Percentiles rank a stretch among this genome's conserved stretches.
These are phyloP conservation scores for Pseudopyricularia cyperi DNA, from an alignment of 2,329 filamentous ascomycete species.

Conservation along the genomic window DNA sequence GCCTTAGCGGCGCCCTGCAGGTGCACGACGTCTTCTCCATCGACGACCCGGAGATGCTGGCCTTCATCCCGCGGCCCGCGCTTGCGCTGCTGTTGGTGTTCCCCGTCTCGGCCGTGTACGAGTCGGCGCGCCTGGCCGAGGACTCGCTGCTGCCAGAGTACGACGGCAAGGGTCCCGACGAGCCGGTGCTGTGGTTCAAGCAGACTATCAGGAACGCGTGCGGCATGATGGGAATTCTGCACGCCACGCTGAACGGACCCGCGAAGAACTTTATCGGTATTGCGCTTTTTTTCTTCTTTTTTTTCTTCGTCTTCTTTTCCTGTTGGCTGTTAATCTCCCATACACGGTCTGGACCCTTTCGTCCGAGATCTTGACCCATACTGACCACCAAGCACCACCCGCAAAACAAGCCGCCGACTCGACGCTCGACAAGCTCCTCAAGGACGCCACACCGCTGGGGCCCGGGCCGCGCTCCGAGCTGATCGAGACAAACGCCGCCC, in stretches of 20 bases:
- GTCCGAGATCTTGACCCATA: no score
- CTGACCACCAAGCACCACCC: not conserved
- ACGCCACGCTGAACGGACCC: slow-evolving; percentile 67
- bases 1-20: slow-evolving; percentile 61
- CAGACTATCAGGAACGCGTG: slow-evolving; percentile 94
- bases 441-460: slow-evolving; percentile 54
- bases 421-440: slow-evolving; percentile 51
- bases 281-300: slow-evolving; percentile 10
- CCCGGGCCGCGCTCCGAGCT: slow-evolving; percentile 56
- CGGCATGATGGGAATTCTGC: slow-evolving; percentile 77
- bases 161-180: slow-evolving; percentile 47
- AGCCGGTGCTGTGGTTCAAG: slow-evolving; percentile 85
- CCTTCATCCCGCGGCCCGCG: slow-evolving; percentile 78
- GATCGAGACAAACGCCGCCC: slow-evolving; percentile 60
- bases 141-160: slow-evolving; percentile 55
- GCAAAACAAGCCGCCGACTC: slow-evolving; percentile 21
- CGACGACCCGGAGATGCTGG: slow-evolving; percentile 70
- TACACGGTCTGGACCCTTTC: not conserved
- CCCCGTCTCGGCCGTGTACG: slow-evolving; percentile 68
- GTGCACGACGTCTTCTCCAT: slow-evolving; percentile 91
- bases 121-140: slow-evolving; percentile 61
- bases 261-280: slow-evolving; percentile 48
- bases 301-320: not conserved
- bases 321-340: not conserved
- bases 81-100: slow-evolving; percentile 87